Conservation (phyloP, 148 eudicot genomes). For the Camellia granthamiana region DNA sequence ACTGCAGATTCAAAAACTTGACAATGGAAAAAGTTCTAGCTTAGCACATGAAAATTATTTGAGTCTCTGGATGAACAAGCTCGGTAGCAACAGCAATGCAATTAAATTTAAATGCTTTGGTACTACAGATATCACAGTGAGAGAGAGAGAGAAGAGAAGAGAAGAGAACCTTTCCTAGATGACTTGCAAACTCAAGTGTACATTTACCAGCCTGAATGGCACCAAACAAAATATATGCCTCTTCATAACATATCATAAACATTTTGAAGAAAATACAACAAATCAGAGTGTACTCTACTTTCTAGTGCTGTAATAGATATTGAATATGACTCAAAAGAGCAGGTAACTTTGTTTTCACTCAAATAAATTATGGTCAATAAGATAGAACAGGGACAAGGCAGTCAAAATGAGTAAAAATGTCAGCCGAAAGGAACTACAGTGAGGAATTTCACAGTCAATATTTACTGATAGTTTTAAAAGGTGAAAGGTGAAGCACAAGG, state of each 20-base stretch:
- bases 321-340: neutral
- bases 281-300: neutral
- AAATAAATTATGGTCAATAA: neutral
- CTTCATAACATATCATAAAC: neutral
- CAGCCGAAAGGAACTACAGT: neutral
- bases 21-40: neutral
- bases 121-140: neutral
- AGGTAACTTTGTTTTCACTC: neutral
- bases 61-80: neutral
- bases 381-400: neutral
- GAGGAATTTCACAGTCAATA: neutral
- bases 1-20: neutral
- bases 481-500: neutral
- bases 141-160: neutral
- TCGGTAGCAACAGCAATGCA: neutral
- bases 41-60: neutral
- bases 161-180: neutral
- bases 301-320: neutral
- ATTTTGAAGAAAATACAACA: neutral
- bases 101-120: conserved; percentile 1
- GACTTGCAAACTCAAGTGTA: conserved; percentile 4
- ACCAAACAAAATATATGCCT: neutral
- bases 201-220: neutral
- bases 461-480: neutral
- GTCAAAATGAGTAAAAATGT: neutral